Evolutionary conservation across 805 yeast species (phyloP), one percentile per base, ranked within the genome.

Genomic region (Wickerhamiella occidentalis): DNA sequence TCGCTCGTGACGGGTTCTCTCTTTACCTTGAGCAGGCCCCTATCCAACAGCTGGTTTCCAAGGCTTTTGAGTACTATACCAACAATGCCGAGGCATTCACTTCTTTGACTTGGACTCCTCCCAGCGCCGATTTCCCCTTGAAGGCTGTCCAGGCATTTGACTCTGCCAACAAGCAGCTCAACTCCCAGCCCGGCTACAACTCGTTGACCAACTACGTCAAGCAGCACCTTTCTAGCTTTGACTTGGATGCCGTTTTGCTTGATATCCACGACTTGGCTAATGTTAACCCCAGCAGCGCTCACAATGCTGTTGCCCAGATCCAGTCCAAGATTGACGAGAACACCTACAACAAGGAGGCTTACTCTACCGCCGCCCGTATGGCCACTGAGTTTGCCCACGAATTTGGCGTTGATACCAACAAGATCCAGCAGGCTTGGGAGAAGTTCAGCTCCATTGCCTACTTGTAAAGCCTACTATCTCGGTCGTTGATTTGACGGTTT

Each of bases 11-110:
- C 15, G 47, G 47, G 8, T 37, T 45, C 33, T 17, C 15, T 11
- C 33, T 33, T 17, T 45, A 45, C 47, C 18, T 28, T 26, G 29
- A 45, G 41, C 47, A 45, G 47, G 47, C 47, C 22, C 47, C 47
- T 9, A 35, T 45, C 40, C 22, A 45, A 23, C 18, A 33, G 21
- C 25, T 45, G 30, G 36, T 35, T 13, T 15, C 30, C 35, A 29
- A 45, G 36, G 40, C 47, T 19, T 13, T 45, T n/a, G 30, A 25
- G 33, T 45, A 23, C 13, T 35, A 35, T 19, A 15, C n/a, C 29
- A 18, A 33, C 21, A 45, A 45, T 22, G 28, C 33, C n/a, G 35
- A 45, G 18, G 41, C 47, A 22, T 21, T 45, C 22, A 26, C 33
- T 25, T 22, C 33, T 18, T n/a, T 15, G 2, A 15, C 21, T 7